Evolutionary conservation across 495 filamentous ascomycete species (phyloP).

Genomic region (Talaromyces liani): DNA sequence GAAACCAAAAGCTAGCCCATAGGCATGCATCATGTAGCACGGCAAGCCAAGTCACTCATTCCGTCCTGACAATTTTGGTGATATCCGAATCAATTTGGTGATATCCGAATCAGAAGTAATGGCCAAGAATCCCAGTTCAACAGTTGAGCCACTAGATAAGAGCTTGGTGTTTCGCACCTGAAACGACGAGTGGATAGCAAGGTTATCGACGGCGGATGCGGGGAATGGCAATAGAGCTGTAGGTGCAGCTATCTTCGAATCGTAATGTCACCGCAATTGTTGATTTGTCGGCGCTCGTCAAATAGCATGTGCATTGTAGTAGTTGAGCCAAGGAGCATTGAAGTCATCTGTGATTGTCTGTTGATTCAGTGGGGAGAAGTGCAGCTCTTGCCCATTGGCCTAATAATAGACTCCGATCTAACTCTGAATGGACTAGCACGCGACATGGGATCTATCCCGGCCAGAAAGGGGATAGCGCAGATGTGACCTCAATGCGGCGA

Average conservation of each 20-base stretch:
- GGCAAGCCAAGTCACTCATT: not conserved
- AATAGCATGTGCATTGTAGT: not conserved
- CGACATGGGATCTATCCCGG: not conserved
- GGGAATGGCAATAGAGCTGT: not conserved
- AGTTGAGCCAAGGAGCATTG: not conserved
- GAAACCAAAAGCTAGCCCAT: conserved; percentile 5
- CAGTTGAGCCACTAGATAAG: not conserved
- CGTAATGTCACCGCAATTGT: not conserved
- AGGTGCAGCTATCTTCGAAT: not conserved
- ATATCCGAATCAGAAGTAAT: not conserved
- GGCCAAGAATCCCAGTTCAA: not conserved
- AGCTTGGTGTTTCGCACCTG: conserved; percentile 2
- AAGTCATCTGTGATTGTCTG: not conserved
- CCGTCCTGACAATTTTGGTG: not conserved
- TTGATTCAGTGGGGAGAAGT: not conserved
- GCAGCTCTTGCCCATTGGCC: not conserved
- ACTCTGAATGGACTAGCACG: not conserved
- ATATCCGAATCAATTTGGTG: not conserved
- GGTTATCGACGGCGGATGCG: not conserved
- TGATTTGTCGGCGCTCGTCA: not conserved
- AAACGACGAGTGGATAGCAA: not conserved
- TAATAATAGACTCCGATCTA: not conserved
- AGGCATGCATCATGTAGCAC: conserved; percentile 9
- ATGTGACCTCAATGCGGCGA: not conserved
- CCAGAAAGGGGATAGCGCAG: not conserved